phyloP scores from a whole-genome alignment of 768 basidiomycete species.

The Mycena venus region DNA sequence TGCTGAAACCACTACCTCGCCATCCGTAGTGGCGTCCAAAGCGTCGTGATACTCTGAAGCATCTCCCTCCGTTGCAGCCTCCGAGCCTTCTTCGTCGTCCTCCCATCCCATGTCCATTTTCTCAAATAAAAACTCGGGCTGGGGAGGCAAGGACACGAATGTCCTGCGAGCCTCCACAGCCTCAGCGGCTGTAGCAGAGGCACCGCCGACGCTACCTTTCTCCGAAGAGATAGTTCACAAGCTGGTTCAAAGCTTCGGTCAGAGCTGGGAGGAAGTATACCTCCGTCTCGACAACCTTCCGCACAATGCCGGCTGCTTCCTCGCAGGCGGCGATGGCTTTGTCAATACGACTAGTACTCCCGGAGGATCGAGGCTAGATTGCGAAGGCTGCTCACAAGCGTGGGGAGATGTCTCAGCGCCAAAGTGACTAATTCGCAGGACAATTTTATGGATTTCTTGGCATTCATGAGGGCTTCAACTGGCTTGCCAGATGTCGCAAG shows the following conservation, averaged over 20 bases:
- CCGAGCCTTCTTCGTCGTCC: neutral
- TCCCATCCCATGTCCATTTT: neutral
- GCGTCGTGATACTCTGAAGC: neutral
- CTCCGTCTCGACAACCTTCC: neutral
- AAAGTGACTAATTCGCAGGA: neutral
- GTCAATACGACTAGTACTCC: neutral
- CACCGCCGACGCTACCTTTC: neutral
- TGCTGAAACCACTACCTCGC: neutral
- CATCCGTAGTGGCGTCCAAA: neutral
- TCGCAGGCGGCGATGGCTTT: neutral
- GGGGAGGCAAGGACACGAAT: no score
- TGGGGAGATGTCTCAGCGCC: neutral
- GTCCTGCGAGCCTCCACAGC: no score
- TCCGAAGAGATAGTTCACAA: neutral
- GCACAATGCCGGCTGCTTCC: neutral
- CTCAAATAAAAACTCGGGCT: neutral
- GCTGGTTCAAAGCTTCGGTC: neutral
- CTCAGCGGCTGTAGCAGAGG: neutral
- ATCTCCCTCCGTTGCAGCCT: neutral
- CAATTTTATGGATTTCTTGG: neutral
- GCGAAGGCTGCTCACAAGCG: neutral
- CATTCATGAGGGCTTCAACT: neutral
- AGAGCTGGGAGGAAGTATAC: neutral
- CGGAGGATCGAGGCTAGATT: no score
- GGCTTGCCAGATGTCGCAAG: neutral